A percentile compares a stretch with the other conserved stretches of the same genome.
These are phyloP conservation scores for Akanthomyces dipterigenus DNA, from an alignment of 2,329 filamentous ascomycete genomes.

Conservation along the genomic window DNA sequence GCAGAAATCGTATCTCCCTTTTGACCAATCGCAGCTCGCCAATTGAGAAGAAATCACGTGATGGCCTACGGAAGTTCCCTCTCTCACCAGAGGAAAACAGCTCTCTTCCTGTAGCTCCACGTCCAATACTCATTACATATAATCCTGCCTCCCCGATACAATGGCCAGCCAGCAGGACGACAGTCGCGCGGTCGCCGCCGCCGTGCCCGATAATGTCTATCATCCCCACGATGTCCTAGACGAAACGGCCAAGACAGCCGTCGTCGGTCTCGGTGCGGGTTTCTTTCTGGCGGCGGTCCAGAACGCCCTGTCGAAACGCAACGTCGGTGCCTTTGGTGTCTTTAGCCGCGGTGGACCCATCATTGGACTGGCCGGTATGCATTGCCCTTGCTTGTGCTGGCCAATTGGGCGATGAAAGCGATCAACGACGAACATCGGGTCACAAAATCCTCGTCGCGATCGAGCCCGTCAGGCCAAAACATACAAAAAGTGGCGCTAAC, in stretches of 20 bases:
- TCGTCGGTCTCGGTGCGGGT: constrained; percentile 61
- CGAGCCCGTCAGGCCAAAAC: neutral
- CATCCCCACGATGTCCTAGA: constrained; percentile 70
- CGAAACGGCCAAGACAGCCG: constrained; percentile 55
- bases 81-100: constrained; percentile 9
- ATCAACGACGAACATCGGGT: neutral
- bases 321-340: constrained; percentile 73
- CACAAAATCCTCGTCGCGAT: neutral
- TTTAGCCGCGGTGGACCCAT: constrained; percentile 72
- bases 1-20: neutral
- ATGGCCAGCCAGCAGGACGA: constrained; percentile 28
- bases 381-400: neutral
- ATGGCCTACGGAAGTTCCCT: constrained; percentile 2
- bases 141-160: constrained; percentile 17
- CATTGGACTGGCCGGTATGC: constrained; percentile 45
- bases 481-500: constrained; percentile 12
- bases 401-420: constrained; percentile 11
- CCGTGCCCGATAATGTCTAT: constrained; percentile 36
- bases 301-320: constrained; percentile 78
- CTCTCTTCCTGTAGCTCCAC: constrained; percentile 5
- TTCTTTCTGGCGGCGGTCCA: constrained; percentile 70
- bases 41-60: constrained; percentile 35
- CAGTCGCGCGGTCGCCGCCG: constrained; percentile 18
- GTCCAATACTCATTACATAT: neutral
- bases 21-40: constrained; percentile 24